These are phyloP conservation scores for Colletotrichum simmondsii DNA, from an alignment of 2,329 filamentous ascomycete species.

Conservation along the genomic window DNA sequence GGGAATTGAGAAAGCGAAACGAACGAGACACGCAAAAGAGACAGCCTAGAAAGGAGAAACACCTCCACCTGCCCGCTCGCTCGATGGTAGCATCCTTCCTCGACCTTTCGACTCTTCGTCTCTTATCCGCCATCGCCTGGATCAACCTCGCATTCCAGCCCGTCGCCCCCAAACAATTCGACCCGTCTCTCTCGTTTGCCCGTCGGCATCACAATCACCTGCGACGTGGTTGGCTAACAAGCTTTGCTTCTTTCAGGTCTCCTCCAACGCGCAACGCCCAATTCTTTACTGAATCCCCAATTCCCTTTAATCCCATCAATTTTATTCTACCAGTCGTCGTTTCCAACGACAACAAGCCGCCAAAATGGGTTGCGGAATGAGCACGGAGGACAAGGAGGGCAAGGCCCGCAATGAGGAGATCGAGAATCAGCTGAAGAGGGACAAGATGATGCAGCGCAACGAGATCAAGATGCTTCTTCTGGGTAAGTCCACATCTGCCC, in stretches of 20 bases:
- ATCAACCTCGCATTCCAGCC: conserved; percentile 28
- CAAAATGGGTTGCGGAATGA: conserved; percentile 99
- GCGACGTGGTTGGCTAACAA: conserved; percentile 29
- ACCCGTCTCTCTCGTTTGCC: conserved; percentile 13
- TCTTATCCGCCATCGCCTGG: conserved; percentile 7
- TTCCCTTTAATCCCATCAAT: conserved; percentile 28
- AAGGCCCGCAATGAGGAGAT: conserved; percentile 99
- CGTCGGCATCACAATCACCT: conserved; percentile 7
- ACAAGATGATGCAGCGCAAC: conserved; percentile 98
- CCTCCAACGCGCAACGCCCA: conserved; percentile 13
- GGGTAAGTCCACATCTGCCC: conserved; percentile 65
- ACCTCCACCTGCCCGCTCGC: not conserved
- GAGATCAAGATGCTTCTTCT: conserved; percentile 99
- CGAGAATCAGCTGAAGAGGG: conserved; percentile 98
- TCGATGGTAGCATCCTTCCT: conserved; percentile 10
- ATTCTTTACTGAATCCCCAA: conserved; percentile 11
- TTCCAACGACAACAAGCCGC: conserved; percentile 46
- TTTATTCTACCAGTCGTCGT: conserved; percentile 21
- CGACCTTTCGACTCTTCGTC: conserved; percentile 14
- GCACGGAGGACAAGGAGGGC: conserved; percentile 99
- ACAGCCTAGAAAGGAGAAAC: conserved; percentile 13
- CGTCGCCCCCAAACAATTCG: conserved; percentile 19
- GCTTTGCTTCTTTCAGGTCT: conserved; percentile 3
- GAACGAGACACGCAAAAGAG: conserved; percentile 26
- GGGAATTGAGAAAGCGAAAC: conserved; percentile 16